Evolutionary conservation across 345 rosid species (phyloP).

Genomic region (Bruguiera sexangula): DNA sequence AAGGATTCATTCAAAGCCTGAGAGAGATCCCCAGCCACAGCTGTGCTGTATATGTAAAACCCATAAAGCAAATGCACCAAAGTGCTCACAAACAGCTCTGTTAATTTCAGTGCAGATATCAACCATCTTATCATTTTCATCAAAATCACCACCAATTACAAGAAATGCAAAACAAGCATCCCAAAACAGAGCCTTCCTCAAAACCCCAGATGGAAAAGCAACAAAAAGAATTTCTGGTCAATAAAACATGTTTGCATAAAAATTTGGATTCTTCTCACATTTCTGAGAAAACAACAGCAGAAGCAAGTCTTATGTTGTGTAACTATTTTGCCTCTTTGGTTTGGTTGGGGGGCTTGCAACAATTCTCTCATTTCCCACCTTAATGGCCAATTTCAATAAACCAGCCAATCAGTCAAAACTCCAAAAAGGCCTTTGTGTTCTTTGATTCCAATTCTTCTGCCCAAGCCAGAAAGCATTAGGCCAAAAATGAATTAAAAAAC

Average conservation of each 20-base stretch:
- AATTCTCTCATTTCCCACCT: slow-evolving; percentile 36
- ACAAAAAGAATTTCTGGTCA: not conserved
- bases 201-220: not conserved
- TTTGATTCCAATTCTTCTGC: slow-evolving; percentile 3
- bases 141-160: not conserved
- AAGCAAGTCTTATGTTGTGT: not conserved
- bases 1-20: slow-evolving; percentile 47
- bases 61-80: slow-evolving; percentile 73
- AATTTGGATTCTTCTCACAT: too few relatives aligned
- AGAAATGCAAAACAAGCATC: not conserved
- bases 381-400: not conserved
- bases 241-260: too few relatives aligned
- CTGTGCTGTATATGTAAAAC: slow-evolving; percentile 80
- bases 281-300: not conserved
- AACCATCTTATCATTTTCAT: slow-evolving; percentile 61
- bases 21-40: slow-evolving; percentile 84
- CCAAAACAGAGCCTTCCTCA: slow-evolving; percentile 29
- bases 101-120: slow-evolving; percentile 57
- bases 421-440: slow-evolving; percentile 1
- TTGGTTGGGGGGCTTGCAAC: slow-evolving; percentile 19
- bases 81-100: slow-evolving; percentile 76
- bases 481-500: not conserved
- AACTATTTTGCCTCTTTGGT: not conserved
- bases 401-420: slow-evolving; percentile 16
- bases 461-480: not conserved